These are phyloP conservation scores for Melaleuca quinquenervia DNA, from an alignment of 345 rosid genomes.

Conservation along the genomic window DNA sequence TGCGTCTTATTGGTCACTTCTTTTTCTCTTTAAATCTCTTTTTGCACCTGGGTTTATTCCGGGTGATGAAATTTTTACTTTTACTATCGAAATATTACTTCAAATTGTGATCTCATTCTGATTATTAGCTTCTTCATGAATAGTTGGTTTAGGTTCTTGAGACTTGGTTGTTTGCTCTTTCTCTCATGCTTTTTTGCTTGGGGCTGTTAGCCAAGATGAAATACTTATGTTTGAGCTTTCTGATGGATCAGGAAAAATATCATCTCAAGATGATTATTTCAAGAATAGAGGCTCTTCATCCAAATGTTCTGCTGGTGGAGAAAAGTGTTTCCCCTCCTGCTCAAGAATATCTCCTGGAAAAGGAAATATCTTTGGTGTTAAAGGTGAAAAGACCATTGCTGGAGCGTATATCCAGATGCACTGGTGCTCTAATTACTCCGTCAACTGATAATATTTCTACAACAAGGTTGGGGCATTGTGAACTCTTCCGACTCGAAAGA, in stretches of 20 bases:
- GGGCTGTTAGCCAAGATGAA: neutral
- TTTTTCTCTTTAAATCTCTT: neutral
- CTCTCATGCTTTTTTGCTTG: neutral
- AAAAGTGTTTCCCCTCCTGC: constrained; percentile 86
- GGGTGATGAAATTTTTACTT: neutral
- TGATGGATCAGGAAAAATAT: constrained; percentile 61
- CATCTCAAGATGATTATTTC: constrained; percentile 73
- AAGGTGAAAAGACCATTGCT: constrained; percentile 78
- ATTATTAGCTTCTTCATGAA: neutral
- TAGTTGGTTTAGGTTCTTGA: neutral
- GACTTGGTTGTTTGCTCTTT: neutral
- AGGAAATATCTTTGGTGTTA: constrained; percentile 86
- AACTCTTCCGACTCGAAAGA: constrained; percentile 65
- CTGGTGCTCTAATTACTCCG: constrained; percentile 70
- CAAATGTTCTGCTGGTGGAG: constrained; percentile 90
- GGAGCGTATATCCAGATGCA: constrained; percentile 87
- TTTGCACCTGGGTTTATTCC: neutral
- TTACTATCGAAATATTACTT: neutral
- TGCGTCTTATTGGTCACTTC: neutral
- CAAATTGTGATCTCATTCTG: neutral
- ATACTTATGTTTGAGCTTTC: neutral
- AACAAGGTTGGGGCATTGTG: constrained; percentile 72
- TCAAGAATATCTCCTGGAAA: constrained; percentile 70
- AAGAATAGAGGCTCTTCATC: constrained; percentile 83
- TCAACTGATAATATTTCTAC: constrained; percentile 54